These are phyloP conservation scores for Rhodomyrtus tomentosa DNA, from an alignment of 345 rosid genomes.

Conservation along the genomic window DNA sequence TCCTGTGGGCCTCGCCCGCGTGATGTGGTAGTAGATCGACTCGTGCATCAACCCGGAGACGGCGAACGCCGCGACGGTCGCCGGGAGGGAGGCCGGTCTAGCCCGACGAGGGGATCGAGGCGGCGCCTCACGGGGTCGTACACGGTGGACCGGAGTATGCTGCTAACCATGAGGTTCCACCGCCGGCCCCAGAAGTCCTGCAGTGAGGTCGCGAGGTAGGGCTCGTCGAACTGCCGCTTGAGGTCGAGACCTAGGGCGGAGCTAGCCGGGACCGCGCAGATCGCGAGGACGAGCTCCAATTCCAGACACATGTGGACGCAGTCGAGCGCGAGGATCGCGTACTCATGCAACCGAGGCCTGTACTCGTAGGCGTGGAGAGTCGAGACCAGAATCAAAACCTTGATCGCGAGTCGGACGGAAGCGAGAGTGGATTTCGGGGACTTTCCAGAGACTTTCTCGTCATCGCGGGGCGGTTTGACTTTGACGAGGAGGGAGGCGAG, in stretches of 20 bases:
- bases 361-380: slow-evolving; percentile 22
- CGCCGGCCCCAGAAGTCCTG: slow-evolving; percentile 83
- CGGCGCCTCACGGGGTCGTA: slow-evolving; percentile 29
- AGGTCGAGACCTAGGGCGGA: slow-evolving; percentile 33
- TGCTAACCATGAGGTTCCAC: slow-evolving; percentile 63
- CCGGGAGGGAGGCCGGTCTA: slow-evolving; percentile 13
- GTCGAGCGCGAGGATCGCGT: slow-evolving; percentile 14
- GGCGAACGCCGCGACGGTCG: slow-evolving; percentile 29
- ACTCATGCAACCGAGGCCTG: slow-evolving; percentile 12
- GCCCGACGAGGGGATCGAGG: slow-evolving; percentile 4
- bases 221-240: slow-evolving; percentile 58
- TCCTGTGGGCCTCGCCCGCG: slow-evolving; percentile 52
- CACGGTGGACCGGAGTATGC: slow-evolving; percentile 37
- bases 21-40: slow-evolving; percentile 27
- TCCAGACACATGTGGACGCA: slow-evolving; percentile 31
- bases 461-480: not conserved
- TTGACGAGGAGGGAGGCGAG: slow-evolving; percentile 53
- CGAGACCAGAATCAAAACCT: slow-evolving; percentile 14
- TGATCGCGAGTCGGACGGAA: slow-evolving; percentile 14
- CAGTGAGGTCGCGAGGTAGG: slow-evolving; percentile 49
- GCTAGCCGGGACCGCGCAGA: slow-evolving; percentile 20
- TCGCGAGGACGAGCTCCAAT: slow-evolving; percentile 23
- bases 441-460: not conserved
- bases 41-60: slow-evolving; percentile 72
- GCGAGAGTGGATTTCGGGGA: not conserved